phyloP scores from a whole-genome alignment of 2,329 filamentous ascomycete genomes.

The Monilinia aucupariae region DNA sequence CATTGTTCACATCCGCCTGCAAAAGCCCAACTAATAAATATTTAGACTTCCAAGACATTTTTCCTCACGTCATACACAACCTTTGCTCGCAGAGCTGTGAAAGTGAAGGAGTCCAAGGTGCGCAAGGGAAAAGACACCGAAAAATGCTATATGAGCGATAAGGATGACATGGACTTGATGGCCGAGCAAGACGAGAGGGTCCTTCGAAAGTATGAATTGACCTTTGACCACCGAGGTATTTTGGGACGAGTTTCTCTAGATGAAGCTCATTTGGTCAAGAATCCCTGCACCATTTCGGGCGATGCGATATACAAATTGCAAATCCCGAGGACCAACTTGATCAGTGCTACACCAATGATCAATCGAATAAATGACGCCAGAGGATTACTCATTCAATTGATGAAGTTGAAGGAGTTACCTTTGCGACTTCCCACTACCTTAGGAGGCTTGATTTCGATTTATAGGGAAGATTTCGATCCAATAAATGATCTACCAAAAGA shows the following conservation, averaged over 20 bases:
- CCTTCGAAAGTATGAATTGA: not conserved
- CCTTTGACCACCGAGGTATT: not conserved
- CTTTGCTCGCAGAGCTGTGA: not conserved
- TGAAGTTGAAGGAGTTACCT: not conserved
- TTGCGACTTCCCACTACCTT: not conserved
- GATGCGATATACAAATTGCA: not conserved
- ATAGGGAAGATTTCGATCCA: not conserved
- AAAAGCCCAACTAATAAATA: not conserved
- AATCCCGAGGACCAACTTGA: not conserved
- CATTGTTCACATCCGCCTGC: not conserved
- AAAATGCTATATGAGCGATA: not conserved
- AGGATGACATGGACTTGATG: not conserved
- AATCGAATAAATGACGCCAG: not conserved
- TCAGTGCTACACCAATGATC: not conserved
- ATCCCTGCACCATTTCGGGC: not conserved
- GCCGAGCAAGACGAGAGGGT: not conserved
- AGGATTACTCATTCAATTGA: not conserved
- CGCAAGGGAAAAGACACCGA: not conserved
- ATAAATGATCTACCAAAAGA: not conserved
- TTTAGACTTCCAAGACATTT: not conserved
- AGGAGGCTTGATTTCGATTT: not conserved
- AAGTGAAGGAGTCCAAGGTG: not conserved
- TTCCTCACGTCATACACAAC: not conserved
- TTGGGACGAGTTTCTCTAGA: not conserved
- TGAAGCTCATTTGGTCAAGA: not conserved